Base-by-base conservation (phyloP, 1,139 yeast genomes). In the Geotrichum carabidarum region DNA sequence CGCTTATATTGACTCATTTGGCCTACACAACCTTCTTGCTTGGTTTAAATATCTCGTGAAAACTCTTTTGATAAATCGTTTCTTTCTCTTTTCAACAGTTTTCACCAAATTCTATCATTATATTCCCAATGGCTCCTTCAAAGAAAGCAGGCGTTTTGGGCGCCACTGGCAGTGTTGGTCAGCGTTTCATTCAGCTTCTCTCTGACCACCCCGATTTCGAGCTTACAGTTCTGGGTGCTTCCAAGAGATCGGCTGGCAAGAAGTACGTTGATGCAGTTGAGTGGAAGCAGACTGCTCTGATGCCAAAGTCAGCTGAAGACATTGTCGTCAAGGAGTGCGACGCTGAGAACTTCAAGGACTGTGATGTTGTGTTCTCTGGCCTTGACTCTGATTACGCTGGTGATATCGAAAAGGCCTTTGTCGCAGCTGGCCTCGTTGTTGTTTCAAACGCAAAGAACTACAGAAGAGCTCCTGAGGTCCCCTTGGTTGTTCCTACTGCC, bases 101-200 rank as follows among this genome's bases (percentile, higher is more conserved):
- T 30, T 15, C 1, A 11, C 46, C 30, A 41, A 8, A 12, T 27
- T 30, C 12, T 15, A 30, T 4, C 34, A 12, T 14, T 22, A 32
- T n/a, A 32, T 40, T n/a, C 35, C 44, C 22, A 40, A 57, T 55
- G 58, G 56, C 51, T 17, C 55, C 57, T 31, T 46, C 48, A 22
- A 57, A 54, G 41, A 64, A 62, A 55, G 70, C 66, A 37, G 99
- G 99, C 74, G 96, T 93, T 64, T 78, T 93, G 61, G 99, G 99
- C 53, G 98, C 98, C 63, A 91, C 98, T 22, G 99, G 98, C 51
- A 85, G 96, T 44, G 99, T 93, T 47, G 99, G 99, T 54, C 99
- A 93, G 74, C 80, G 99, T 65, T 93, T 93, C 69, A 91, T 93
- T 60, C 77, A 91, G 55, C 78, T 93, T 54, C 78, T 93, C 61